These are phyloP conservation scores for Acacia concinna DNA, from an alignment of 331 rosid species.

Conservation along the genomic window DNA sequence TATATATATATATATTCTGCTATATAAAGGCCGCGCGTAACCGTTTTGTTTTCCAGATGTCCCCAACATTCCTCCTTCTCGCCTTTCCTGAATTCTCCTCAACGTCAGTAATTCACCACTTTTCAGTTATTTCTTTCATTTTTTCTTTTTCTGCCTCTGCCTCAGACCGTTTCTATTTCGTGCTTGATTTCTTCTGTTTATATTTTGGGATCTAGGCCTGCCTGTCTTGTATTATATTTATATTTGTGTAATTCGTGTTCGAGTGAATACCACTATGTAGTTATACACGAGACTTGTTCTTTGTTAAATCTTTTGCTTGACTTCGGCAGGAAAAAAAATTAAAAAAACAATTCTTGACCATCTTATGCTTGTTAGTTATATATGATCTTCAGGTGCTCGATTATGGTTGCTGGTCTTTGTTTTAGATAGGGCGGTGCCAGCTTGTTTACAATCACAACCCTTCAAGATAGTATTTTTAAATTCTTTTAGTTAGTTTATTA, in stretches of 20 bases:
- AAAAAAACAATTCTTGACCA: neutral
- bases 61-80: neutral
- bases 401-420: neutral
- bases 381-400: neutral
- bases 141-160: neutral
- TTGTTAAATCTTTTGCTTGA: neutral
- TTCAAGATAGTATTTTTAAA: neutral
- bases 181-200: neutral
- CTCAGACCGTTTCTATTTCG: neutral
- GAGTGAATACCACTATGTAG: neutral
- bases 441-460: neutral
- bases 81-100: conserved; percentile 24
- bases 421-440: neutral
- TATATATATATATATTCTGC: too few relatives aligned
- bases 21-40: neutral
- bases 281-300: neutral
- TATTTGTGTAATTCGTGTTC: neutral
- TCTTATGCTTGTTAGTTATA: neutral
- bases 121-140: neutral
- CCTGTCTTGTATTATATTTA: neutral
- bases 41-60: conserved; percentile 6
- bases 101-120: conserved; percentile 22
- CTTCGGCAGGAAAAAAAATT: neutral
- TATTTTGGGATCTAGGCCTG: too few relatives aligned
- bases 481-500: neutral